Evolutionary conservation across 371 early-diverging fungal genomes (phyloP), one percentile per base, ranked within the genome.

Genomic region (Apophysomyces trapeziformis): DNA sequence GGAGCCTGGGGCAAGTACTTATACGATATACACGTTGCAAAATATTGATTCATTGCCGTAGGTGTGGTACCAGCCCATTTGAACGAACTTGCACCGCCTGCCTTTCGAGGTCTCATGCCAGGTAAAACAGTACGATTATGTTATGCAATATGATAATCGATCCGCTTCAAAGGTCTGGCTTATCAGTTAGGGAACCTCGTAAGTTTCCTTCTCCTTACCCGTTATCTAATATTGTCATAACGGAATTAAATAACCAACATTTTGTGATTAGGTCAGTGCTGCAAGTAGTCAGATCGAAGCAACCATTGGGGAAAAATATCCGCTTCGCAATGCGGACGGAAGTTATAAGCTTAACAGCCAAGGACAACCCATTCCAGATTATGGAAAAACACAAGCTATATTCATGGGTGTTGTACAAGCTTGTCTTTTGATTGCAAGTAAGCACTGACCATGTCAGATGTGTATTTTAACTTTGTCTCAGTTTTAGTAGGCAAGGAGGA

Each of bases 101-200:
- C 80, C 9, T 78, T 89, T 64, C 83, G 91, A 32, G 85, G 85
- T 13, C 76, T 87, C 4, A 85, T 90, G 60, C 88, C 89, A 4
- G 89, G 54, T 50, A 50, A 21, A 50, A 50, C 16, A 21, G 21
- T 21, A 5, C 32, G 21, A 6, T 21, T 26, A 5, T 47, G 54
- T 50, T 16, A 1, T 11, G 21, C 54, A 50, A 11, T 26, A 21
- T 50, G 9, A 50, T 32, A 18, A 9, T 5, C 32, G 13, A 50
- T 21, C 5, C 21, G 5, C 5, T 50, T 50, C 7, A 21, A n/a
- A 50, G 54, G 91, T 37, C 71, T 89, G 14, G 69, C 87, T 4
- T 89, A 88, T 69, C 89, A 90, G 69, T 69, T 88, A 16, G 91
- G 89, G 54, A 90, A 86, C 63, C 71, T 89, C 63, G 75, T 75